phyloP scores from a whole-genome alignment of 148 eudicot genomes.

The Vaccinium darrowii region DNA sequence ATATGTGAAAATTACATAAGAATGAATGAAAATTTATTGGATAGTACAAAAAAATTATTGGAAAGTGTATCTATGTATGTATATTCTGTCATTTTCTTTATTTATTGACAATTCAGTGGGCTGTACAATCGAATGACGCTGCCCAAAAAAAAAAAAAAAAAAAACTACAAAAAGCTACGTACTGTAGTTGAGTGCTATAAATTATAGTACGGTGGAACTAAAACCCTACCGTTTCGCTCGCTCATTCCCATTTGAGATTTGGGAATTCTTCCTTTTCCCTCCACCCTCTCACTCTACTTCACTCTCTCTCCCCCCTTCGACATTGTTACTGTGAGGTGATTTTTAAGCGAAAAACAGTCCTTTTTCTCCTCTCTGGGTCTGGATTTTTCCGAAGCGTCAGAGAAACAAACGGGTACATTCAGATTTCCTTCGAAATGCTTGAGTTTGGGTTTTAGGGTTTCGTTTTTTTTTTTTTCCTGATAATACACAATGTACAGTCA shows the following conservation, averaged over 20 bases:
- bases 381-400: not conserved
- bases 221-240: not conserved
- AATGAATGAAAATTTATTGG: no score
- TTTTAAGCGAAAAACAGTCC: slow-evolving; percentile 5
- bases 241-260: not conserved
- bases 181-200: no score
- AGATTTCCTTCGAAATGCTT: not conserved
- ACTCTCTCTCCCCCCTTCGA: not conserved
- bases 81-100: no score
- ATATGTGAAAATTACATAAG: no score
- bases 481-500: not conserved
- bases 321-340: not conserved
- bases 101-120: no score
- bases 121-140: no score
- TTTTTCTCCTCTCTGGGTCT: not conserved
- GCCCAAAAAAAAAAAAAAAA: no score
- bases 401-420: not conserved
- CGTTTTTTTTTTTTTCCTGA: not conserved
- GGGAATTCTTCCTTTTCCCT: not conserved
- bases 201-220: not conserved
- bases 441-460: slow-evolving; percentile 2
- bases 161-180: no score
- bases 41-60: no score
- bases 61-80: no score
- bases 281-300: no score